Evolutionary conservation across 2,329 filamentous ascomycete genomes (phyloP).

Genomic region (Ceratocystiopsis sp.): DNA sequence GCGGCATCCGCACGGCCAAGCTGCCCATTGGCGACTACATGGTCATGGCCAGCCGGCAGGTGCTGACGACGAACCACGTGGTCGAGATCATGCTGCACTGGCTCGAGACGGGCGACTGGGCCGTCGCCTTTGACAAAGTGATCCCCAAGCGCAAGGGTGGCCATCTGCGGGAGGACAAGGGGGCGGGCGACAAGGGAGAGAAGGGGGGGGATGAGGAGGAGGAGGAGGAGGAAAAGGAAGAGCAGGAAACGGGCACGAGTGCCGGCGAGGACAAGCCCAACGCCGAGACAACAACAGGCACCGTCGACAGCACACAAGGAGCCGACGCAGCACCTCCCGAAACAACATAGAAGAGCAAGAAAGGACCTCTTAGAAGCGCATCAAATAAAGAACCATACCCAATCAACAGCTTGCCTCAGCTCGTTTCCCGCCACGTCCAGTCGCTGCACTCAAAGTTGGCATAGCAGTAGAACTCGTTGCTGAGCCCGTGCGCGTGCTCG

Average conservation of each 20-base stretch:
- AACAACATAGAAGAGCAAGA: no score
- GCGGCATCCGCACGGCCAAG: constrained; percentile 72
- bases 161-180: constrained; percentile 31
- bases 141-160: constrained; percentile 86
- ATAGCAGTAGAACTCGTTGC: constrained; percentile 69
- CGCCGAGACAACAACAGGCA: no score
- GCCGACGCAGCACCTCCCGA: no score
- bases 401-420: no score
- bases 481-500: constrained; percentile 52
- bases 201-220: neutral
- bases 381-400: neutral
- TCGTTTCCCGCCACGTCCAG: constrained; percentile 23
- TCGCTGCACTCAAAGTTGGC: constrained; percentile 53
- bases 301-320: no score
- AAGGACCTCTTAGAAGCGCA: no score
- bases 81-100: constrained; percentile 92
- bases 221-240: no score
- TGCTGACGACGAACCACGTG: constrained; percentile 89
- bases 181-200: constrained; percentile 3
- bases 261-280: no score
- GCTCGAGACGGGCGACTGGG: constrained; percentile 86
- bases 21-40: constrained; percentile 92
- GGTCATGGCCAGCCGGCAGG: constrained; percentile 70
- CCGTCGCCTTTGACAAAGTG: constrained; percentile 67
- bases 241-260: neutral